Evolutionary conservation across 2,329 filamentous ascomycete species (phyloP), one percentile per base, ranked within the genome.

Genomic region (Calonectria hongkongensis): DNA sequence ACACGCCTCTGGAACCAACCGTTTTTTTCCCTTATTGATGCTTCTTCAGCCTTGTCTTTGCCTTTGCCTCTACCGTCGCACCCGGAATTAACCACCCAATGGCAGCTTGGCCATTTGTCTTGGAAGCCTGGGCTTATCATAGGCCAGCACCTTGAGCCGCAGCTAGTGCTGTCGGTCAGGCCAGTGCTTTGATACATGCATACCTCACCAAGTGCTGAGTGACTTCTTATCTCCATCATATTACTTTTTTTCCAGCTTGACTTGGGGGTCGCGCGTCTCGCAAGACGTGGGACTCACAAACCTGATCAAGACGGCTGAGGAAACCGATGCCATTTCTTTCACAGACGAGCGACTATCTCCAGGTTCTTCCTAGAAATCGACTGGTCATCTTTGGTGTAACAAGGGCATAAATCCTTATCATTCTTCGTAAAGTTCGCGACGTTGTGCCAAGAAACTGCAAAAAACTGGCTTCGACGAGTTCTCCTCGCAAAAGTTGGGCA

Each of bases 201-300:
- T 66, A 39, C 47, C 62, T 72, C 58, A 64, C 72, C 45, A 58
- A 68, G 56, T 54, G 71, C 43, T 66, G 70, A 68, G 58, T 70
- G 47, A 72, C 62, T 62, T 54, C 78, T 79, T 79, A 79, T 79
- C 78, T 79, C 68, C 69, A 60, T 54, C 75, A 74, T 74, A 70
- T 48, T 48, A 25, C 27, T 60, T 65, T 62, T 58, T 56, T 41
- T 60, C 16, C 71, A 70, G 58, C 66, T 51, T 56, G 25, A 62
- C 41, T 62, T 68, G 27, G 15, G 43, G 43, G 56, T 21, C 21
- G 41, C 72, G 66, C 60, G 72, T 72, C 74, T 62, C 66, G 51
- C 70, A 70, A 74, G 69, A 73, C 68, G 66, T 70, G 63, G 51
- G 39, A 73, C 41, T 48, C 39, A 48, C 51, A 36, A 70, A 66